These are phyloP conservation scores for Fusarium torreyae DNA, from an alignment of 2,329 filamentous ascomycete genomes.

Conservation along the genomic window DNA sequence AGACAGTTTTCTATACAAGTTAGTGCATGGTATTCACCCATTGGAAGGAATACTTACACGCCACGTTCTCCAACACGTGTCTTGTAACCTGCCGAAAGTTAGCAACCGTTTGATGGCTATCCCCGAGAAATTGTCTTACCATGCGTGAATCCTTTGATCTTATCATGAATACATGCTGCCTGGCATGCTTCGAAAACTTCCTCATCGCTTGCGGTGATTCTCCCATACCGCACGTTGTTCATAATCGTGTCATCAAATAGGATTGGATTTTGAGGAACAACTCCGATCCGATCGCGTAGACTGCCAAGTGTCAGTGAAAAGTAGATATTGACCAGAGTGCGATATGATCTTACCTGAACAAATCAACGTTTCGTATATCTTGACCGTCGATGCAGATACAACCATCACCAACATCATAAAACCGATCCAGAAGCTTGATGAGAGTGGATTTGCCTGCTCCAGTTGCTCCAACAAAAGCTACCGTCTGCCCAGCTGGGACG, in stretches of 20 bases:
- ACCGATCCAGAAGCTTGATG: constrained; percentile 71
- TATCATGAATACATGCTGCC: constrained; percentile 71
- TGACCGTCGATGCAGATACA: constrained; percentile 70
- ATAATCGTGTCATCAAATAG: constrained; percentile 72
- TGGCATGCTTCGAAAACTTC: constrained; percentile 69
- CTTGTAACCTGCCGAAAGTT: constrained; percentile 59
- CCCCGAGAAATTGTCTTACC: constrained; percentile 52
- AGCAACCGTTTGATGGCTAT: constrained; percentile 9
- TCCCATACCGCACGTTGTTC: constrained; percentile 72
- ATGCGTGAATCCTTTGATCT: constrained; percentile 68
- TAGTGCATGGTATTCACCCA: constrained; percentile 21
- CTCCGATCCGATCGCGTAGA: constrained; percentile 68
- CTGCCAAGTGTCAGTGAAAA: constrained; percentile 53
- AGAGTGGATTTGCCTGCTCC: constrained; percentile 73
- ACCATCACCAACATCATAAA: constrained; percentile 70
- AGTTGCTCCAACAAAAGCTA: constrained; percentile 73
- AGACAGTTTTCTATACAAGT: constrained; percentile 68
- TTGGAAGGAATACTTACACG: constrained; percentile 54
- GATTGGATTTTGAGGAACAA: constrained; percentile 70
- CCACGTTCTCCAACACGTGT: constrained; percentile 67
- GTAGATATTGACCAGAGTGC: not conserved
- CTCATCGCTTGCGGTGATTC: constrained; percentile 67
- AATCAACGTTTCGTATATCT: constrained; percentile 68
- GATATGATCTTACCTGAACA: constrained; percentile 58
- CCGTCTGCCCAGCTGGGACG: constrained; percentile 66